Percentiles rank a stretch among this genome's conserved stretches.
Conservation (phyloP, 2,329 filamentous ascomycete genomes). For the Fusarium kyushuense region DNA sequence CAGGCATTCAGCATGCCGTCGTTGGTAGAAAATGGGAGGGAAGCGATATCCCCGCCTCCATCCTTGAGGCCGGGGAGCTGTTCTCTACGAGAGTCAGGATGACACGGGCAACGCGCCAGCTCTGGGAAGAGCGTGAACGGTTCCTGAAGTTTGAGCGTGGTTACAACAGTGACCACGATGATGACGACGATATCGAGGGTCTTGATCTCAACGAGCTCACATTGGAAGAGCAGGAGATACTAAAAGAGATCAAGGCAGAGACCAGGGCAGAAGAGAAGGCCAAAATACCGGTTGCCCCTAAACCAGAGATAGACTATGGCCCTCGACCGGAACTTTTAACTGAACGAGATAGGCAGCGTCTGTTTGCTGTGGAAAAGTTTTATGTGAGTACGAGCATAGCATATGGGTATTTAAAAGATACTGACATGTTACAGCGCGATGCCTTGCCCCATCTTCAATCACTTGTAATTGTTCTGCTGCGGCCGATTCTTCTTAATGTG, state of each 20-base stretch:
- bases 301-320: constrained; percentile 58
- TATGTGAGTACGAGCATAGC: constrained; percentile 73
- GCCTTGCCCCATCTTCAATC: constrained; percentile 90
- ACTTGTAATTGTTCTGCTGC: constrained; percentile 90
- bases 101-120: constrained; percentile 88
- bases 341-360: constrained; percentile 70
- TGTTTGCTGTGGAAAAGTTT: constrained; percentile 82
- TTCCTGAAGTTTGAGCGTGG: constrained; percentile 94
- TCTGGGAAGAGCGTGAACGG: constrained; percentile 93
- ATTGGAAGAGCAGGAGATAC: constrained; percentile 55
- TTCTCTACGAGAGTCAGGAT: constrained; percentile 92
- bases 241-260: constrained; percentile 56
- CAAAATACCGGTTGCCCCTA: constrained; percentile 30
- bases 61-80: constrained; percentile 91
- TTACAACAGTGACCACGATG: constrained; percentile 72
- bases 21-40: constrained; percentile 92
- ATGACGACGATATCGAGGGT: constrained; percentile 61
- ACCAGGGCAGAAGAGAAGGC: constrained; percentile 50
- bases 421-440: constrained; percentile 65
- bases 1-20: constrained; percentile 81
- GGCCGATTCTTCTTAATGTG: constrained; percentile 87
- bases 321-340: constrained; percentile 62
- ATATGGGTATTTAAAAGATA: background rate
- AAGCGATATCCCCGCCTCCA: constrained; percentile 93
- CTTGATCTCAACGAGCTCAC: constrained; percentile 61